Conservation (phyloP, 2,329 filamentous ascomycete species). For the Xylaria sp. region DNA sequence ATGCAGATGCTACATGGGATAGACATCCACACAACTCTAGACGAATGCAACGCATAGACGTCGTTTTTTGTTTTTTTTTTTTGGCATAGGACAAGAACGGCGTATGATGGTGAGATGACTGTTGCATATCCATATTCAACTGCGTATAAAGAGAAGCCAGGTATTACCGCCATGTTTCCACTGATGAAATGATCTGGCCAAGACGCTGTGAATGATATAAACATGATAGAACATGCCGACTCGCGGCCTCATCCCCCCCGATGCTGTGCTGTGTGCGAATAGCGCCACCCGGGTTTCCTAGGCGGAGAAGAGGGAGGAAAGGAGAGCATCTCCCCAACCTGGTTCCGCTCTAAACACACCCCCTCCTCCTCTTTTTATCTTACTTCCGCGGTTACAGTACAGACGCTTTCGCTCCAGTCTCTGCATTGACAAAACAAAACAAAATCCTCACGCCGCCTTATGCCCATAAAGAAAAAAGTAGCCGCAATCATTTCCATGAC, state of each 20-base stretch:
- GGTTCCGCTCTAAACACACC: constrained; percentile 9
- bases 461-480: constrained; percentile 9
- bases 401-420: constrained; percentile 19
- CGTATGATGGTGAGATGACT: constrained; percentile 5
- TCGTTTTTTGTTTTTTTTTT: no score
- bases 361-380: constrained; percentile 2
- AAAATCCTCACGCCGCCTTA: constrained; percentile 24
- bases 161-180: neutral
- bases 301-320: constrained; percentile 7
- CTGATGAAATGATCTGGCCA: neutral
- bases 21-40: neutral
- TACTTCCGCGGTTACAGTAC: neutral
- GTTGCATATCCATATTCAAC: constrained; percentile 3
- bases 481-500: constrained; percentile 19
- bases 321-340: neutral
- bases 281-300: constrained; percentile 12
- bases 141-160: constrained; percentile 14
- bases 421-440: constrained; percentile 10
- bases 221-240: constrained; percentile 21
- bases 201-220: constrained; percentile 14
- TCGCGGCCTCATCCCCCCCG: constrained; percentile 10
- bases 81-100: neutral
- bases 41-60: neutral
- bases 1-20: neutral
- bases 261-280: constrained; percentile 9